A percentile compares a stretch with the other conserved stretches of the same genome.
Conservation (phyloP, 805 yeast genomes). For the Metschnikowia henanensis region DNA sequence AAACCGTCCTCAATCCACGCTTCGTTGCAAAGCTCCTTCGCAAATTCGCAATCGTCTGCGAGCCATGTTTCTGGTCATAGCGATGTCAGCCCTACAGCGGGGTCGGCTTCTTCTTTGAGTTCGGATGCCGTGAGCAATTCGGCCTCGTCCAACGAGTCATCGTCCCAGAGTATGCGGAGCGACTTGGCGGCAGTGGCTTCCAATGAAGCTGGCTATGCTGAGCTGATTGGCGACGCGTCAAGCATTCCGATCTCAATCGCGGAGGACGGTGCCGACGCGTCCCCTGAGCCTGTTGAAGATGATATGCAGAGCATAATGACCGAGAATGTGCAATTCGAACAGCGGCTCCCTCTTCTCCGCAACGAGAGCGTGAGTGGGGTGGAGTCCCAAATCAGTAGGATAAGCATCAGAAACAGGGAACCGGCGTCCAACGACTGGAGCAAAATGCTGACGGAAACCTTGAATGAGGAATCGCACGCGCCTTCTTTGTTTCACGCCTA, state of each 20-base stretch:
- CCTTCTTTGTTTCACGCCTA: slow-evolving; percentile 27
- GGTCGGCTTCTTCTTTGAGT: not conserved
- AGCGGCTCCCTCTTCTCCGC: slow-evolving; percentile 27
- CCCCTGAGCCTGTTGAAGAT: not conserved
- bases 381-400: slow-evolving; percentile 8
- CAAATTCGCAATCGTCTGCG: slow-evolving; percentile 19
- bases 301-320: slow-evolving; percentile 17
- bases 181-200: not conserved
- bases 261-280: no score
- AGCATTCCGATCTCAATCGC: not conserved
- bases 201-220: slow-evolving; percentile 1
- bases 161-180: slow-evolving; percentile 2
- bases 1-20: slow-evolving; percentile 26
- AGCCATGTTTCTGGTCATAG: slow-evolving; percentile 5
- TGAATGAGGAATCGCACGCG: slow-evolving; percentile 19
- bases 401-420: not conserved
- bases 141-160: slow-evolving; percentile 1
- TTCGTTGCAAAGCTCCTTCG: slow-evolving; percentile 35
- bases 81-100: slow-evolving; percentile 2
- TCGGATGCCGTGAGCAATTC: not conserved
- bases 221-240: not conserved
- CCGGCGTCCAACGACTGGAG: slow-evolving; percentile 5
- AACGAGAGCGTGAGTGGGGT: slow-evolving; percentile 23
- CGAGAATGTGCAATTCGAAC: slow-evolving; percentile 24
- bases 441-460: slow-evolving; percentile 26